Conservation (phyloP, 345 rosid genomes). For the Syzygium aromaticum region DNA sequence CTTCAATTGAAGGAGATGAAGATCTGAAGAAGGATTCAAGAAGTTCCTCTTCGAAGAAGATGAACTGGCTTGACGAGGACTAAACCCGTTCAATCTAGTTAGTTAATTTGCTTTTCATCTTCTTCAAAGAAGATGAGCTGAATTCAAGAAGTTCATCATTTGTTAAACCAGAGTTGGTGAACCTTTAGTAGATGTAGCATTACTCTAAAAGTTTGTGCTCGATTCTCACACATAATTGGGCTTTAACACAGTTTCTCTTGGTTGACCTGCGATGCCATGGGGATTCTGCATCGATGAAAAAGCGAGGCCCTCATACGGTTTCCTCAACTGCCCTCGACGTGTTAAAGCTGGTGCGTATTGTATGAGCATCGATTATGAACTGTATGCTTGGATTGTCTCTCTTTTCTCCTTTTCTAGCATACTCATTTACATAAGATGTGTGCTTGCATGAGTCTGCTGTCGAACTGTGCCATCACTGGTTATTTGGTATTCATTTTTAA, state of each 20-base stretch:
- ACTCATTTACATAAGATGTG: background rate
- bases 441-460: background rate
- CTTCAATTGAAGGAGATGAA: background rate
- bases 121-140: too few relatives aligned
- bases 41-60: background rate
- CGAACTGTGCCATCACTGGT: background rate
- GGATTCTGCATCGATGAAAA: conserved; percentile 69
- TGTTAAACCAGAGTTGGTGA: background rate
- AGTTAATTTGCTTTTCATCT: background rate
- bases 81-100: background rate
- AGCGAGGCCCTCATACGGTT: conserved; percentile 70
- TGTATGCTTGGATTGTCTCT: background rate
- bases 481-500: background rate
- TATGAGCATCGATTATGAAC: background rate
- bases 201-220: background rate
- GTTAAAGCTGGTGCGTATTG: conserved; percentile 60
- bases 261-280: conserved; percentile 97
- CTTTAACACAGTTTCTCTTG: conserved; percentile 58
- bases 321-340: conserved; percentile 84
- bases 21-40: background rate
- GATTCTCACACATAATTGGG: background rate
- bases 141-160: background rate
- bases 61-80: background rate
- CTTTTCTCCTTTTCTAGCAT: background rate
- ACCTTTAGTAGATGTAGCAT: background rate